Evolutionary conservation across 192 early-diverging fungal species (phyloP), one percentile per base, ranked within the genome.

Genomic region (Spizellomyces sp.): DNA sequence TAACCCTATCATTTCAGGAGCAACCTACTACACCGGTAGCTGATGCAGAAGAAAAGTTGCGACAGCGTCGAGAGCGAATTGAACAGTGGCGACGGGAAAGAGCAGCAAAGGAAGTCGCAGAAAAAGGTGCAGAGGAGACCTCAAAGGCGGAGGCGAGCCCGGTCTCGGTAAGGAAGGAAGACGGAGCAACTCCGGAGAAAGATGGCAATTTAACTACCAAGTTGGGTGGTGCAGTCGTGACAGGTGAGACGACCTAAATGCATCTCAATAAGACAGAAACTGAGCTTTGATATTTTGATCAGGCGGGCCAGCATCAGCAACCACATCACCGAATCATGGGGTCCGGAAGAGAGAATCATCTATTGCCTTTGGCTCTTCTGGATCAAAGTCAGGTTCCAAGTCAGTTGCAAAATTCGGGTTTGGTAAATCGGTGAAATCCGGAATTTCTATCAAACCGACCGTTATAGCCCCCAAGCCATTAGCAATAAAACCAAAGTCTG

Each of bases 31-130:
- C 75, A 3, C 5, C 45, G 55, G 5, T 59, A 46, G 62, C 67
- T n/a, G 71, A 71, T 5, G 62, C 78, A n/a, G 90, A 90, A 64
- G 89, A 91, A 45, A 90, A 87, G 62, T 75, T 85, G 46, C 81
- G 91, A 46, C 87, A 92, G 73, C 74, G 94, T 57, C 87, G 87
- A 64, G 94, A 95, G 81, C 79, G 91, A 44, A 70, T 96, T 12
- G 89, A 92, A 58, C 86, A 91, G 78, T 98, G 94, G 94, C 77
- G 88, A 58, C 87, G 85, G 70, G 87, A 92, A 71, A 84, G 88
- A 45, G 41, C 79, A 71, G 62, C 72, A 22, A 67, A 79, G 62
- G 79, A 86, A 64, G 62, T 81, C 43, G 77, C 84, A 4, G 79
- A 72, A 68, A 63, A 50, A 62, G 75, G 27, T 57, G 66, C 19